phyloP scores from a whole-genome alignment of 23 red algal species.

The Gracilaria domingensis region DNA sequence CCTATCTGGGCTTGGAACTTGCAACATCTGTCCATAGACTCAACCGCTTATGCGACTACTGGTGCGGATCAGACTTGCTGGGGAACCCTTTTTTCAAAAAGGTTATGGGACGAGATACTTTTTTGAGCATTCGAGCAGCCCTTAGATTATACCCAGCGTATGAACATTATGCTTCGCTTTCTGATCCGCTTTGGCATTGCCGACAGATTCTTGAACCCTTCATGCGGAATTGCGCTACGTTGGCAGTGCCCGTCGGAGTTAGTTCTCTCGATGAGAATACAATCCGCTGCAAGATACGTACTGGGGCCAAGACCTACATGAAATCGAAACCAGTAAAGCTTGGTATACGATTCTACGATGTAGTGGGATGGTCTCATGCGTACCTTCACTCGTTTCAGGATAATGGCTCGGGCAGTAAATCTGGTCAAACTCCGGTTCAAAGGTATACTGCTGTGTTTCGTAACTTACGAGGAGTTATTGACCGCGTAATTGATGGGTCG shows the following conservation, averaged over 20 bases:
- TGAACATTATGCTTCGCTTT: background rate
- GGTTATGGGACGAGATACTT: background rate
- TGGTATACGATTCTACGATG: constrained; percentile 3
- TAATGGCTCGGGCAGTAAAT: constrained; percentile 11
- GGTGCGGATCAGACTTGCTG: background rate
- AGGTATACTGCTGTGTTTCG: background rate
- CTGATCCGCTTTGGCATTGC: background rate
- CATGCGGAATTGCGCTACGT: background rate
- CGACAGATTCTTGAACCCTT: background rate
- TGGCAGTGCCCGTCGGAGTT: background rate
- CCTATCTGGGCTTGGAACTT: background rate
- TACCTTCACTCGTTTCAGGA: constrained; percentile 2
- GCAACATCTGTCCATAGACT: background rate
- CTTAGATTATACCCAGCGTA: background rate
- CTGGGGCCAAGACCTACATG: constrained; percentile 2
- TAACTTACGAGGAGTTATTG: background rate
- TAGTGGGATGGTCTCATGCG: background rate
- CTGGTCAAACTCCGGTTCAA: background rate
- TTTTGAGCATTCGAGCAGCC: background rate
- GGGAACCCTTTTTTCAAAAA: background rate
- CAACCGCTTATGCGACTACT: background rate
- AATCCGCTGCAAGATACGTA: background rate
- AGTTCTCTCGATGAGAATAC: constrained; percentile 25
- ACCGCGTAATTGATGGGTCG: background rate
- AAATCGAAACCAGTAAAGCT: constrained; percentile 9